phyloP scores from a whole-genome alignment of 345 rosid species.

The Dipteronia sinensis region DNA sequence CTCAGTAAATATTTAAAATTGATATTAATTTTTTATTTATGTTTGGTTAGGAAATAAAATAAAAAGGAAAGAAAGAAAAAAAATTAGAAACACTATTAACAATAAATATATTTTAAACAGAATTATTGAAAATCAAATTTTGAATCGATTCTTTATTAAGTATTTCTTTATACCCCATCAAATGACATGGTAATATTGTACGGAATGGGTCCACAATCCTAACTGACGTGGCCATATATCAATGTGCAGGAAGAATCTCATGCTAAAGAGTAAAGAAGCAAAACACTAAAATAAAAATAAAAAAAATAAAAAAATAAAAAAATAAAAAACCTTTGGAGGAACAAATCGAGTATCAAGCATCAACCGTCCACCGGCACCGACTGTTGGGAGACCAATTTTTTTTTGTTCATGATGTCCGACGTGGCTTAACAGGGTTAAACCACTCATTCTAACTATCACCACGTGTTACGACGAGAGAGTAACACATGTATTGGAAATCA shows the following conservation, averaged over 20 bases:
- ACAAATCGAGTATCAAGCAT: background rate
- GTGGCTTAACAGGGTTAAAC: background rate
- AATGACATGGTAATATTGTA: background rate
- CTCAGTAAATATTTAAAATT: too few relatives aligned
- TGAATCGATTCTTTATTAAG: too few relatives aligned
- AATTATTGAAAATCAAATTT: too few relatives aligned
- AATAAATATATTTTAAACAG: too few relatives aligned
- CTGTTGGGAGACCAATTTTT: too few relatives aligned
- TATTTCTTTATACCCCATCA: too few relatives aligned
- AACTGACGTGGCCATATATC: background rate
- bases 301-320: background rate
- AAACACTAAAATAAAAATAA: background rate
- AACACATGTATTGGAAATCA: background rate
- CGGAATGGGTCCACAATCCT: background rate
- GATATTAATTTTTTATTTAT: too few relatives aligned
- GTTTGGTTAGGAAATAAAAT: too few relatives aligned
- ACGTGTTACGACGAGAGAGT: background rate
- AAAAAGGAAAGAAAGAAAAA: too few relatives aligned
- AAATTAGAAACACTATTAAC: too few relatives aligned
- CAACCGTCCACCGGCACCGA: slow-evolving; percentile 1
- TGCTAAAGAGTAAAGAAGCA: background rate
- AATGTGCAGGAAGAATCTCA: background rate
- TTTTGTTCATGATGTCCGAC: background rate
- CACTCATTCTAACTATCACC: background rate
- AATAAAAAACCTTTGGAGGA: too few relatives aligned